phyloP scores from a whole-genome alignment of 139 green algal genomes.

The Chlorella sp. region DNA sequence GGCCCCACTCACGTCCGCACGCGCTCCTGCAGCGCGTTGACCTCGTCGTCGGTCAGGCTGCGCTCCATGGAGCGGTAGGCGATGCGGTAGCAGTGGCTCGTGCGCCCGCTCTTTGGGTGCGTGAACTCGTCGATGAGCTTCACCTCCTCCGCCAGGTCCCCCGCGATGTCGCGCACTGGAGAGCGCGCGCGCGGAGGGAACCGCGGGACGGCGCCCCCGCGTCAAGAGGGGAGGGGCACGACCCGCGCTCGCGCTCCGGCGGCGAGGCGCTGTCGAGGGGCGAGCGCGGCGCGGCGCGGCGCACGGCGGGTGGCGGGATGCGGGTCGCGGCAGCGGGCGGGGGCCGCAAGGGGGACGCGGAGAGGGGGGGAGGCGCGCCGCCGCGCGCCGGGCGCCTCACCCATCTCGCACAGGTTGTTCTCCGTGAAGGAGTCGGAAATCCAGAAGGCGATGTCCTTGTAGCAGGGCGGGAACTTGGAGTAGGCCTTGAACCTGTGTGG shows the following conservation, averaged over 20 bases:
- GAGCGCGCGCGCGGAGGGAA: not conserved
- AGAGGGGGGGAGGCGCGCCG: too few species aligned
- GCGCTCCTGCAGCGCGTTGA: constrained; percentile 91
- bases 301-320: too few species aligned
- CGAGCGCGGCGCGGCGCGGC: too few species aligned
- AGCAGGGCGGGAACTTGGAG: constrained; percentile 95
- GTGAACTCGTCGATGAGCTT: constrained; percentile 96
- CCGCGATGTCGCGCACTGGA: constrained; percentile 79
- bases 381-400: too few species aligned
- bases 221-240: too few species aligned
- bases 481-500: constrained; percentile 91
- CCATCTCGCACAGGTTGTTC: constrained; percentile 97
- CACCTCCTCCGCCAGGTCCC: constrained; percentile 95
- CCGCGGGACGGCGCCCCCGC: not conserved
- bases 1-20: constrained; percentile 55
- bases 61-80: constrained; percentile 93
- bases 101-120: constrained; percentile 89
- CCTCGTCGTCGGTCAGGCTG: constrained; percentile 95
- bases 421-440: constrained; percentile 88
- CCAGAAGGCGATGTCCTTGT: constrained; percentile 99
- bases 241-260: too few species aligned
- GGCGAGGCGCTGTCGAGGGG: too few species aligned
- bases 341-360: too few species aligned
- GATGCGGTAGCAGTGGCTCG: constrained; percentile 96
- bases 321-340: too few species aligned